Evolutionary conservation across 495 filamentous ascomycete species (phyloP).

Genomic region (Penicillium goetzii): DNA sequence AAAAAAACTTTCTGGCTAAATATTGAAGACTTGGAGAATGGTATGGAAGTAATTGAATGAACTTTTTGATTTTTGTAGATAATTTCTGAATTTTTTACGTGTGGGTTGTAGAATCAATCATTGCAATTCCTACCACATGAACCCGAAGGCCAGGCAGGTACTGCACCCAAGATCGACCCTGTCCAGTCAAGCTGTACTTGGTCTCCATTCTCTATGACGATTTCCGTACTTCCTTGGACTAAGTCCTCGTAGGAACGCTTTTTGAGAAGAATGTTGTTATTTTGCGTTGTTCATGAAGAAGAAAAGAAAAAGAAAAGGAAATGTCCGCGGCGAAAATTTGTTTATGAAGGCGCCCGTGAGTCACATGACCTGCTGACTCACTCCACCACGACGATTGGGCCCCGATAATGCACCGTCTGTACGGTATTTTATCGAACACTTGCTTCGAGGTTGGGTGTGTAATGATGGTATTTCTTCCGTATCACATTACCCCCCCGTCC

Average conservation of each 20-base stretch:
- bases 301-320: conserved; percentile 46
- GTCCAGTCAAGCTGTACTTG: conserved; percentile 39
- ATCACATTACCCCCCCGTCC: conserved; percentile 19
- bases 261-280: conserved; percentile 62
- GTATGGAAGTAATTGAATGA: not conserved
- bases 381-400: not conserved
- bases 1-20: conserved; percentile 1
- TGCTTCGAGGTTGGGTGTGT: not conserved
- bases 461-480: conserved; percentile 11
- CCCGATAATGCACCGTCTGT: not conserved
- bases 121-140: conserved; percentile 65
- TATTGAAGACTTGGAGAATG: not conserved
- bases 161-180: conserved; percentile 72
- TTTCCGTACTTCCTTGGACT: conserved; percentile 64
- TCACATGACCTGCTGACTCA: conserved; percentile 27
- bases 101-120: conserved; percentile 65
- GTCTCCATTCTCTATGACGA: conserved; percentile 70
- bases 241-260: conserved; percentile 64
- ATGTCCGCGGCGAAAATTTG: conserved; percentile 12
- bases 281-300: conserved; percentile 70
- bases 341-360: conserved; percentile 15
- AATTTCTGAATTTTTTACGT: conserved; percentile 2
- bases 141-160: conserved; percentile 49
- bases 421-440: too few relatives aligned
- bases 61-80: not conserved